Percentiles rank a stretch among this genome's conserved stretches.
These are phyloP conservation scores for Trifolium fragiferum DNA, from an alignment of 306 rosid genomes.

Conservation along the genomic window DNA sequence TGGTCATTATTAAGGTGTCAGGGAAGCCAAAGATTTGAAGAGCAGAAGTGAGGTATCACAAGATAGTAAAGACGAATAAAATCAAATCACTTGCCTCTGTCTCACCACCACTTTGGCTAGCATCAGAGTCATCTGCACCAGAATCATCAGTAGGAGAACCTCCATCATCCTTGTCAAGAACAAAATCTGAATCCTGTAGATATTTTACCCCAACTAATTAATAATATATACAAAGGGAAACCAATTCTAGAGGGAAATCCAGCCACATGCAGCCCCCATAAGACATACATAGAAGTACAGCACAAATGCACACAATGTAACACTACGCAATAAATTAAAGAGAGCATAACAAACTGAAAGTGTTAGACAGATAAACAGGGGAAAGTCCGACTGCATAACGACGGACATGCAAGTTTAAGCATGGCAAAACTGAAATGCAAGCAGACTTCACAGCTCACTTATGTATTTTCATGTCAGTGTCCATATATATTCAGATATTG, in stretches of 20 bases:
- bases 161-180: constrained; percentile 79
- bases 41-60: constrained; percentile 27
- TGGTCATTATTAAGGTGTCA: constrained; percentile 35
- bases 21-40: constrained; percentile 22
- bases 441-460: not conserved
- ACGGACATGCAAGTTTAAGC: constrained; percentile 14
- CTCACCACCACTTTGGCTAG: constrained; percentile 70
- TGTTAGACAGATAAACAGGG: not conserved
- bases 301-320: constrained; percentile 21
- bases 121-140: constrained; percentile 90
- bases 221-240: constrained; percentile 29
- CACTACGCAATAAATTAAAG: constrained; percentile 15
- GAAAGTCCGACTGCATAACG: not conserved
- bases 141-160: constrained; percentile 99
- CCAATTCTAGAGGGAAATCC: constrained; percentile 8
- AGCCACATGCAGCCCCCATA: not conserved
- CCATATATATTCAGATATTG: constrained; percentile 24
- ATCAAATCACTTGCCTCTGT: constrained; percentile 70
- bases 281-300: not conserved
- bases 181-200: constrained; percentile 88
- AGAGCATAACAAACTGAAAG: constrained; percentile 17
- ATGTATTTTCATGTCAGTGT: constrained; percentile 10
- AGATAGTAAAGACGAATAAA: constrained; percentile 26
- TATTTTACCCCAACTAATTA: constrained; percentile 29
- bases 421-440: not conserved